Evolutionary conservation across 139 green algal species (phyloP).

Genomic region (Picochlorum sp.): DNA sequence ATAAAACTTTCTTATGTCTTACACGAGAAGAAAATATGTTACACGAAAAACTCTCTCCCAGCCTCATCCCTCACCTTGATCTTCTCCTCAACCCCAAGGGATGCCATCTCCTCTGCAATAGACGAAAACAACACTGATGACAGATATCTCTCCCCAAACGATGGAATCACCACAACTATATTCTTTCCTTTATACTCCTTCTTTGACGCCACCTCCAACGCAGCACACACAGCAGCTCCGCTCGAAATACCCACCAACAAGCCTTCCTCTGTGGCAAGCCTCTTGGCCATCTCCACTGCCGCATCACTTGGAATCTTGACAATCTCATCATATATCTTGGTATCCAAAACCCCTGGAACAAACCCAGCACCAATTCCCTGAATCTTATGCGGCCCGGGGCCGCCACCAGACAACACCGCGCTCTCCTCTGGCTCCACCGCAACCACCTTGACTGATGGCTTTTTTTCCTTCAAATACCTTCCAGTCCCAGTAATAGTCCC

Average conservation of each 20-base stretch:
- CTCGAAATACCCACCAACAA: slow-evolving; percentile 61
- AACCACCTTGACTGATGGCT: slow-evolving; percentile 53
- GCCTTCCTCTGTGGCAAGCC: slow-evolving; percentile 61
- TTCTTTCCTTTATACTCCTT: slow-evolving; percentile 41
- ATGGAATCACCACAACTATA: slow-evolving; percentile 28
- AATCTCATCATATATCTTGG: slow-evolving; percentile 76
- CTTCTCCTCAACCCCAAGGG: slow-evolving; percentile 62
- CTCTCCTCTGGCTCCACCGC: slow-evolving; percentile 78
- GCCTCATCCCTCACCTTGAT: slow-evolving; percentile 52
- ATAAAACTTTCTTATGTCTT: slow-evolving; percentile 1
- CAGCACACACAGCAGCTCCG: slow-evolving; percentile 39
- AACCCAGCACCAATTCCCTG: slow-evolving; percentile 83
- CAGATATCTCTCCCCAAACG: slow-evolving; percentile 54
- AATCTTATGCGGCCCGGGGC: slow-evolving; percentile 85
- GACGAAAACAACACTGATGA: slow-evolving; percentile 51
- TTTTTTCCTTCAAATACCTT: slow-evolving; percentile 67
- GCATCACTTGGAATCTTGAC: slow-evolving; percentile 66
- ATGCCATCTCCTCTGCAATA: slow-evolving; percentile 43
- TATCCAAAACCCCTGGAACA: slow-evolving; percentile 90
- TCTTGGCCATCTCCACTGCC: slow-evolving; percentile 47
- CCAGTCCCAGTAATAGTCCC: slow-evolving; percentile 80
- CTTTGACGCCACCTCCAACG: slow-evolving; percentile 42
- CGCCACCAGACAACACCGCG: slow-evolving; percentile 52
- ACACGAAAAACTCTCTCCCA: slow-evolving; percentile 58
- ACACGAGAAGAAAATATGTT: not conserved